phyloP scores from a whole-genome alignment of 225 moss, liverwort and hornwort genomes.

The Lunularia cruciata region DNA sequence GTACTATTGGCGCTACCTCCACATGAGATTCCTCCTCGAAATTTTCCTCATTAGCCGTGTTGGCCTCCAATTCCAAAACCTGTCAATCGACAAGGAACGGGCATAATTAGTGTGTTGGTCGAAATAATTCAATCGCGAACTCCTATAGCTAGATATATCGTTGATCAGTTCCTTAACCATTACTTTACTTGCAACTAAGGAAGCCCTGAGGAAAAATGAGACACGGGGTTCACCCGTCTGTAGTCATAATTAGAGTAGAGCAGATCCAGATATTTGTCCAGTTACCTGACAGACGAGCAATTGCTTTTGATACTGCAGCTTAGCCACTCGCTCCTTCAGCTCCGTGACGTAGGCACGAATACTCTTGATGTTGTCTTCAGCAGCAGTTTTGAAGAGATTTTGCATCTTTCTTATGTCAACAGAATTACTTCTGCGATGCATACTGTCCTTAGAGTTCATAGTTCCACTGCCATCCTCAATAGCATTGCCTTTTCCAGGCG shows the following conservation, averaged over 20 bases:
- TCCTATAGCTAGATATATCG: no score
- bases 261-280: no score
- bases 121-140: no score
- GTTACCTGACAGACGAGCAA: conserved; percentile 92
- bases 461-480: conserved; percentile 33
- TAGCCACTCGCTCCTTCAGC: conserved; percentile 94
- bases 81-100: no score
- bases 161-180: no score
- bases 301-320: conserved; percentile 99
- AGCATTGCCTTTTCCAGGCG: conserved; percentile 13
- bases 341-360: conserved; percentile 93
- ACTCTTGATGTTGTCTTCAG: conserved; percentile 97
- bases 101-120: no score
- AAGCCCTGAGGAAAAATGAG: no score
- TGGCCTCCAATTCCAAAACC: conserved; percentile 80
- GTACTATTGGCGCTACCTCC: conserved; percentile 48
- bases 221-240: no score
- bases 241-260: no score
- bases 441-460: conserved; percentile 57
- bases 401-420: conserved; percentile 99
- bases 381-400: conserved; percentile 90
- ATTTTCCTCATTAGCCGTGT: conserved; percentile 35
- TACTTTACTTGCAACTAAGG: no score
- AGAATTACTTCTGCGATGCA: conserved; percentile 70
- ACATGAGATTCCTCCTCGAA: conserved; percentile 57